Evolutionary conservation across 345 rosid genomes (phyloP).

Genomic region (Cardamine occulta): DNA sequence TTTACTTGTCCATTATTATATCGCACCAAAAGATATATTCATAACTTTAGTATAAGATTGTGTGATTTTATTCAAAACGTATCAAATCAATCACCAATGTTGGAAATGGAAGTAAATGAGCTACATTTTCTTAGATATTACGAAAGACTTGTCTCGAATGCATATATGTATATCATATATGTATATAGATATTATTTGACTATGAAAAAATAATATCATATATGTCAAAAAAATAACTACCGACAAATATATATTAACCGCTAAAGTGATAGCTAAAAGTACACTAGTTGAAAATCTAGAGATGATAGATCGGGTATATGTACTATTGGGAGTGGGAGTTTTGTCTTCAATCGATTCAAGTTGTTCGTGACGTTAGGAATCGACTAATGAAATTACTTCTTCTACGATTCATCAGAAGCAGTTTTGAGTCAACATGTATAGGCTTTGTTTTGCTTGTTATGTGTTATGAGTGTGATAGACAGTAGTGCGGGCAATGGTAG

Average conservation of each 20-base stretch:
- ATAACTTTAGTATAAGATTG: constrained; percentile 1
- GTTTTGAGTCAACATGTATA: constrained; percentile 21
- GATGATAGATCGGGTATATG: constrained; percentile 21
- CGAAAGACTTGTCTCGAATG: background rate
- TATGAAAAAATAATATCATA: background rate
- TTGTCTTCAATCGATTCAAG: constrained; percentile 25
- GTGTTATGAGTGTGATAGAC: constrained; percentile 33
- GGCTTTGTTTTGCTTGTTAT: constrained; percentile 30
- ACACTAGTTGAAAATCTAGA: background rate
- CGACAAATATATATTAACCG: background rate
- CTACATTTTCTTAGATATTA: constrained; percentile 7
- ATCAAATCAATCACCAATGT: background rate
- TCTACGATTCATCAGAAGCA: constrained; percentile 11
- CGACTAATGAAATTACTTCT: background rate
- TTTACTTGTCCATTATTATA: no score
- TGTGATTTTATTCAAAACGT: background rate
- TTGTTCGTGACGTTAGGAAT: constrained; percentile 16
- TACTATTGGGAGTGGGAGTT: constrained; percentile 36
- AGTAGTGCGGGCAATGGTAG: constrained; percentile 33
- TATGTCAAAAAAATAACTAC: background rate
- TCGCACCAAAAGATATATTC: no score
- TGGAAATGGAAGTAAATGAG: background rate
- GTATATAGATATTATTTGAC: no score
- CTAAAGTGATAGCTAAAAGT: background rate
- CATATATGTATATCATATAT: no score